Evolutionary conservation across 345 rosid species (phyloP), one percentile per base, ranked within the genome.

Genomic region (Litchi chinensis): DNA sequence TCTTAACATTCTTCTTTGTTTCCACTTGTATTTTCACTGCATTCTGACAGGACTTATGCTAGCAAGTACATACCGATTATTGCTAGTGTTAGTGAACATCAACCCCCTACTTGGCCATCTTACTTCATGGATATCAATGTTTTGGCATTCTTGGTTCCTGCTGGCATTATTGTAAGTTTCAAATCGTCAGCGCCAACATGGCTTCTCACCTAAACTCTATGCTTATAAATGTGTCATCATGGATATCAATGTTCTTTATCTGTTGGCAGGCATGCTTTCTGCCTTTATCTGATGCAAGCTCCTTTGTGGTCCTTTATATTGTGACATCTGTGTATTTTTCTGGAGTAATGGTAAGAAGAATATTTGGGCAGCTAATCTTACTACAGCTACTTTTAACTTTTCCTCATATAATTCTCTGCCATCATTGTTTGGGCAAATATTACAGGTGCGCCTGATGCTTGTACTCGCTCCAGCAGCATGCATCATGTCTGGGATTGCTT

Each of bases 41-140:
- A 48, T 59, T 71, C 70, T 83, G 79, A 71, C 95, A 96, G 99
- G 84, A 93, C 97, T 43, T 91, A 87, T 88, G 93, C 98, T 62
- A 96, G 99, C 99, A 96, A 96, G 86, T 96, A 96, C 70, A 96
- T 96, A 74, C 99, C 99, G 70, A 96, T 96, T 79, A 96, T 96
- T 85, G 99, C 99, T 76, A 96, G 99, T 87, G 99, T 96, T 80
- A 96, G 99, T 62, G 99, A 96, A 83, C 99, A 96, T 92, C 99
- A 96, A 77, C 98, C 99, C 37, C 99, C 99, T 64, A 96, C 99
- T 50, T 97, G 99, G 99, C 99, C 99, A 6, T 97, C 99, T 26
- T 97, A 97, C 86, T 97, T 97, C 85, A 97, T 97, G 99, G 99
- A 97, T 83, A 97, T 97, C 80, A 97, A 97, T 88, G 97, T 94